These are phyloP conservation scores for Cucumis cinereus DNA, from an alignment of 306 rosid species.

Conservation along the genomic window DNA sequence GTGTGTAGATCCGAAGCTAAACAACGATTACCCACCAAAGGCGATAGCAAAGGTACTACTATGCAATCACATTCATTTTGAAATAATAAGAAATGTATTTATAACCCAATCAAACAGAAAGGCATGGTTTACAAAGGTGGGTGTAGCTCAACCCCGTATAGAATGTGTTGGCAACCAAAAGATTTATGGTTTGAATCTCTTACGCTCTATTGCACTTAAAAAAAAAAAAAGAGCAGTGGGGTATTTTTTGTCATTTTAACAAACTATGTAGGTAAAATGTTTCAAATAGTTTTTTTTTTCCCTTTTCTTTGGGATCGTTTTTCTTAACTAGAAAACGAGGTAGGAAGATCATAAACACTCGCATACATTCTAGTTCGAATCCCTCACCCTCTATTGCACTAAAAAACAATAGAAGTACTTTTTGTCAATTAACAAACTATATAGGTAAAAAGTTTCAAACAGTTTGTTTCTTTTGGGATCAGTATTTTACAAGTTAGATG, in stretches of 20 bases:
- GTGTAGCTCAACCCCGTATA: no score
- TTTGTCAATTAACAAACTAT: not conserved
- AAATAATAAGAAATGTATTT: not conserved
- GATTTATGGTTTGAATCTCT: no score
- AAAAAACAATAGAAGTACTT: no score
- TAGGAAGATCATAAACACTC: not conserved
- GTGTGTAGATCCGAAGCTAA: slow-evolving; percentile 94
- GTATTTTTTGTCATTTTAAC: not conserved
- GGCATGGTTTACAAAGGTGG: not conserved
- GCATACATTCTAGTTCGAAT: no score
- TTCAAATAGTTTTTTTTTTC: not conserved
- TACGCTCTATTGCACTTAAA: no score
- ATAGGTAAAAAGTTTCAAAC: not conserved
- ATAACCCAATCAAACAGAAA: not conserved
- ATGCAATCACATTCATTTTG: not conserved
- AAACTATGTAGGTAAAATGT: not conserved
- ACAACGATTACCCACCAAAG: slow-evolving; percentile 84
- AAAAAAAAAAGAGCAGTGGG: no score
- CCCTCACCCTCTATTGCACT: no score
- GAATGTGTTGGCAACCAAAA: no score
- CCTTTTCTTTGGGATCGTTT: not conserved
- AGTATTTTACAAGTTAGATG: not conserved
- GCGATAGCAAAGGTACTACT: slow-evolving; percentile 80
- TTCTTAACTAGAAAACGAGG: not conserved
- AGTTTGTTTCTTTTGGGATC: not conserved